Evolutionary conservation across 768 basidiomycete genomes (phyloP).

Genomic region (Collybiopsis luxurians): DNA sequence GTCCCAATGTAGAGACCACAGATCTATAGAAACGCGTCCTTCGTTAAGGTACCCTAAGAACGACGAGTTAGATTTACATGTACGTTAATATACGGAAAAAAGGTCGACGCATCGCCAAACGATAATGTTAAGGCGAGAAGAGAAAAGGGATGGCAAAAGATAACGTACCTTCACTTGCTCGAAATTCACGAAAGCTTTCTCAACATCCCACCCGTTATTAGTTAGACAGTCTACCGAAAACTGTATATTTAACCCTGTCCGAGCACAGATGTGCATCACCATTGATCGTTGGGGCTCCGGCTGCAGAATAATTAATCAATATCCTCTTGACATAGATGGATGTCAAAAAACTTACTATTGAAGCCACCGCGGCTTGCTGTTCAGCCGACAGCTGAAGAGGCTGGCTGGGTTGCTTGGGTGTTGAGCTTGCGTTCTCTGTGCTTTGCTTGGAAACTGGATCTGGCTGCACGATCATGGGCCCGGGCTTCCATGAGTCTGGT

Average conservation of each 20-base stretch:
- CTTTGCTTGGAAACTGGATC: conserved; percentile 12
- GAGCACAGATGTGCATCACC: conserved; percentile 66
- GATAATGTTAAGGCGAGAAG: neutral
- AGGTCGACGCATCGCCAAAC: too few relatives aligned
- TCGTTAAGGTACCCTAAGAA: conserved; percentile 45
- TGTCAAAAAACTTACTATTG: conserved; percentile 48
- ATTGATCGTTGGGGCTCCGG: conserved; percentile 68
- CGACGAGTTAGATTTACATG: neutral
- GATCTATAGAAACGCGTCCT: conserved; percentile 51
- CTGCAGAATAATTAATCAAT: conserved; percentile 30
- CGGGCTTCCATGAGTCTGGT: conserved; percentile 74
- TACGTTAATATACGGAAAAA: too few relatives aligned
- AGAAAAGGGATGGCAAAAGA: conserved; percentile 1
- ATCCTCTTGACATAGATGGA: conserved; percentile 10
- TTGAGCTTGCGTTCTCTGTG: neutral
- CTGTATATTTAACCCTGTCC: conserved; percentile 75
- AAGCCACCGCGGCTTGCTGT: conserved; percentile 49
- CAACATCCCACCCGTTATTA: conserved; percentile 83
- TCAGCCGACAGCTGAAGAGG: conserved; percentile 32
- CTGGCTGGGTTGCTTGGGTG: conserved; percentile 22
- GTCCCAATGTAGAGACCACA: too few relatives aligned
- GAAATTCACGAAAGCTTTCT: conserved; percentile 80
- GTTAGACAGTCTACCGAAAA: conserved; percentile 84
- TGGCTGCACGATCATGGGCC: conserved; percentile 72
- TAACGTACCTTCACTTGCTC: conserved; percentile 76